A percentile compares a stretch with the other conserved stretches of the same genome.
Evolutionary conservation across 495 filamentous ascomycete genomes (phyloP).

Genomic region (Aspergillus sparsus): DNA sequence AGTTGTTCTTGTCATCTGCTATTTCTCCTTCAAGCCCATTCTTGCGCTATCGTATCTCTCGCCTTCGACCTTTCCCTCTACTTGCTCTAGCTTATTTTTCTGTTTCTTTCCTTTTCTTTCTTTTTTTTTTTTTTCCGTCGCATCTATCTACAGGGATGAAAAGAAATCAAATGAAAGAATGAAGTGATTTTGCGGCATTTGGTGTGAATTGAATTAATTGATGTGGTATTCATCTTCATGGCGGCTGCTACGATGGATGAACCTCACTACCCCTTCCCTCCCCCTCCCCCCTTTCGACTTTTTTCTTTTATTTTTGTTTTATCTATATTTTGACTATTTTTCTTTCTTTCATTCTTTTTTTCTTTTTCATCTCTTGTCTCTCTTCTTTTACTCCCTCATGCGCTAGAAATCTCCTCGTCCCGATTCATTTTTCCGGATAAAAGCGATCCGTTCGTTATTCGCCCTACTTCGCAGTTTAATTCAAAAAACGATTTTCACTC

Average conservation of each 20-base stretch:
- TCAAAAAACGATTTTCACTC: slow-evolving; percentile 36
- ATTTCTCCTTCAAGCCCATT: slow-evolving; percentile 4
- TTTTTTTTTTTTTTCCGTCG: slow-evolving; percentile 6
- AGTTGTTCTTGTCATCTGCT: background rate
- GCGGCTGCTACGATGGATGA: slow-evolving; percentile 37
- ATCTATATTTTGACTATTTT: too few relatives aligned
- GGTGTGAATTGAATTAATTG: slow-evolving; percentile 16
- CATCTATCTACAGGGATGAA: slow-evolving; percentile 6
- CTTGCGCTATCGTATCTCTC: background rate
- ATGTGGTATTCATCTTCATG: slow-evolving; percentile 37
- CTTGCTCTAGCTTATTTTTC: slow-evolving; percentile 5
- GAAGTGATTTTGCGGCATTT: slow-evolving; percentile 16
- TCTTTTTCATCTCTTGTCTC: slow-evolving; percentile 29
- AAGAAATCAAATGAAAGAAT: slow-evolving; percentile 15
- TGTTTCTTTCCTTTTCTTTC: slow-evolving; percentile 11
- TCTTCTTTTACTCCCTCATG: slow-evolving; percentile 22
- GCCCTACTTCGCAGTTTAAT: slow-evolving; percentile 42
- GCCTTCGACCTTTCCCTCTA: slow-evolving; percentile 5
- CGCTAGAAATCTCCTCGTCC: slow-evolving; percentile 42
- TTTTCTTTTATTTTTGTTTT: too few relatives aligned
- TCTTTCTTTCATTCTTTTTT: too few relatives aligned
- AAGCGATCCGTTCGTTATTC: slow-evolving; percentile 40
- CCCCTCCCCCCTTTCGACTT: too few relatives aligned
- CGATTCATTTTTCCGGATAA: slow-evolving; percentile 32
- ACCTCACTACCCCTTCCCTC: too few relatives aligned